Evolutionary conservation across 208 protist genomes (phyloP).

Genomic region (Trypanosoma mega): DNA sequence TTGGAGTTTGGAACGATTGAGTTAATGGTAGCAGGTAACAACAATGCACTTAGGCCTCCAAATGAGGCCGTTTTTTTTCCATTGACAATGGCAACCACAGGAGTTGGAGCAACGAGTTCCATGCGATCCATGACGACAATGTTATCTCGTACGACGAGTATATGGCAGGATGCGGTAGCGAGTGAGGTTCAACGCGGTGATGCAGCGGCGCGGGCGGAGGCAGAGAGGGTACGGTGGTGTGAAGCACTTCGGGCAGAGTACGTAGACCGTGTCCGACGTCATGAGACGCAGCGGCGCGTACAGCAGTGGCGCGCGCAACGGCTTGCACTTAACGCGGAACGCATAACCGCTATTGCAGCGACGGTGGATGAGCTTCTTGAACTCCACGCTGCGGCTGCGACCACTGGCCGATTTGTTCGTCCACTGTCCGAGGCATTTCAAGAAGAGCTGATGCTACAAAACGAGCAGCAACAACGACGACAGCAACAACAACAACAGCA

Average conservation of each 20-base stretch:
- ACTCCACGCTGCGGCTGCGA: conserved; percentile 30
- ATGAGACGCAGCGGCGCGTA: conserved; percentile 34
- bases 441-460: background rate
- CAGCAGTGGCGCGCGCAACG: conserved; percentile 60
- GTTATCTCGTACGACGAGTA: conserved; percentile 49
- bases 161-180: conserved; percentile 67
- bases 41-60: too few relatives aligned
- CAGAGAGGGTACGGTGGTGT: conserved; percentile 5
- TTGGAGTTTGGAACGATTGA: background rate
- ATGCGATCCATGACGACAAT: too few relatives aligned
- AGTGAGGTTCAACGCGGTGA: conserved; percentile 47
- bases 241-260: conserved; percentile 40
- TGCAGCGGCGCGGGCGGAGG: conserved; percentile 30
- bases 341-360: conserved; percentile 40
- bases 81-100: too few relatives aligned
- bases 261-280: conserved; percentile 26
- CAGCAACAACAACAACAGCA: background rate
- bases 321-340: conserved; percentile 41
- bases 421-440: too few relatives aligned
- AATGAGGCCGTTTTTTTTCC: too few relatives aligned
- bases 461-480: too few relatives aligned
- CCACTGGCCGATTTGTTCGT: background rate
- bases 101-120: too few relatives aligned
- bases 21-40: background rate
- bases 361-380: conserved; percentile 52